Percentiles rank a stretch among this genome's conserved stretches.
phyloP scores from a whole-genome alignment of 441 rosid species.

The Biscutella laevigata region DNA sequence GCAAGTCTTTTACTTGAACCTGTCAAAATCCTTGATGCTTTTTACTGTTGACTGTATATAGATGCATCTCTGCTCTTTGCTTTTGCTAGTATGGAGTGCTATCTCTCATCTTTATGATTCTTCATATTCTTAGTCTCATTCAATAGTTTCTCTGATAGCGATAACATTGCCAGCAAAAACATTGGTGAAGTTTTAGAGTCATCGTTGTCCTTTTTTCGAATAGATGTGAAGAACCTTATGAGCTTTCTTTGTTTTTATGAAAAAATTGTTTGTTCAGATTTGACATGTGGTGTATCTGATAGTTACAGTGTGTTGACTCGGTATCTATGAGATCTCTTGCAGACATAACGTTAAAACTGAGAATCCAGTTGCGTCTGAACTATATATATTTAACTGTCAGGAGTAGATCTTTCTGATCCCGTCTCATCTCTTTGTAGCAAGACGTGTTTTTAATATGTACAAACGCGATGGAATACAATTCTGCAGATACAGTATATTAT shows the following conservation, averaged over 20 bases:
- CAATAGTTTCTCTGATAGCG: background rate
- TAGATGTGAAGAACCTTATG: too few relatives aligned
- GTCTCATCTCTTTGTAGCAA: slow-evolving; percentile 29
- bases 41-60: background rate
- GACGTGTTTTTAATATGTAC: slow-evolving; percentile 52
- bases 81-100: background rate
- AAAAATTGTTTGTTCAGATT: too few relatives aligned
- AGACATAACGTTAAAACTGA: background rate
- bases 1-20: slow-evolving; percentile 22
- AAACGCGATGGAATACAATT: slow-evolving; percentile 62
- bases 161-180: background rate
- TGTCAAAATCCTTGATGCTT: background rate
- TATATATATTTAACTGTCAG: background rate
- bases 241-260: too few relatives aligned
- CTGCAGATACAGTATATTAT: slow-evolving; percentile 50
- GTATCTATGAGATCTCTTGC: background rate
- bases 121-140: background rate
- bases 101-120: background rate
- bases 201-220: too few relatives aligned
- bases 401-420: background rate
- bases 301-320: background rate
- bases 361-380: background rate
- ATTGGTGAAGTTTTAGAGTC: too few relatives aligned
- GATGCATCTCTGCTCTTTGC: background rate
- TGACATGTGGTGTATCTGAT: background rate